Conservation (phyloP, 1,139 yeast genomes). For the Sporopachydermia cereana region DNA sequence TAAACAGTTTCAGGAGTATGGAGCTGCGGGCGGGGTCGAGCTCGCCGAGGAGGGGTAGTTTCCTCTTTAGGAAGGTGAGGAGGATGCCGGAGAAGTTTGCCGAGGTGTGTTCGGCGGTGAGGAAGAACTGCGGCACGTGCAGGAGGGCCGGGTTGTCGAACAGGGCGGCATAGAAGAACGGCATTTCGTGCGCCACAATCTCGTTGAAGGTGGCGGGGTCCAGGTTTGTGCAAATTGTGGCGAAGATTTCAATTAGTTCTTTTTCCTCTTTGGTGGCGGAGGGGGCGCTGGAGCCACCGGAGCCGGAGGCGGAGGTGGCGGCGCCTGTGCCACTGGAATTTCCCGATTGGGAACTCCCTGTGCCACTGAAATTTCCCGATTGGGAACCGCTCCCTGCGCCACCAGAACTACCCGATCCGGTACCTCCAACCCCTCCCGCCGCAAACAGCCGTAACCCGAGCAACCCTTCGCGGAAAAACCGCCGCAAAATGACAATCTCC, state of each 20-base stretch:
- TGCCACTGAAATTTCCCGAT: too few relatives aligned
- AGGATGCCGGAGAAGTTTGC: conserved; percentile 87
- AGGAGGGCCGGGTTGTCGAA: conserved; percentile 75
- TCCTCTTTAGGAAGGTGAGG: conserved; percentile 61
- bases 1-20: conserved; percentile 74
- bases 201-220: conserved; percentile 96
- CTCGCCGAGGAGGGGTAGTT: conserved; percentile 69
- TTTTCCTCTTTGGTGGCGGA: conserved; percentile 74
- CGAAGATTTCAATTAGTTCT: conserved; percentile 91
- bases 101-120: conserved; percentile 88
- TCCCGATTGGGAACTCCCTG: too few relatives aligned
- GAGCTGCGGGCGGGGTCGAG: conserved; percentile 71
- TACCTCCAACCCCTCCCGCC: conserved; percentile 35
- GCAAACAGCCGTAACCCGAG: conserved; percentile 71
- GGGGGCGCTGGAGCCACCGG: background rate
- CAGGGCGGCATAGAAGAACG: conserved; percentile 68
- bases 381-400: background rate
- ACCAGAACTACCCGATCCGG: conserved; percentile 9
- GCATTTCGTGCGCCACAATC: conserved; percentile 72
- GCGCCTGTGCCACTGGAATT: background rate
- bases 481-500: conserved; percentile 67
- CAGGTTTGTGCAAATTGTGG: conserved; percentile 84
- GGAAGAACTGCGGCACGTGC: conserved; percentile 86
- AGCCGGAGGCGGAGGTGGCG: background rate
- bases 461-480: conserved; percentile 75